Base-by-base conservation (phyloP, 768 basidiomycete species). In the Rhodotorula diobovata region DNA sequence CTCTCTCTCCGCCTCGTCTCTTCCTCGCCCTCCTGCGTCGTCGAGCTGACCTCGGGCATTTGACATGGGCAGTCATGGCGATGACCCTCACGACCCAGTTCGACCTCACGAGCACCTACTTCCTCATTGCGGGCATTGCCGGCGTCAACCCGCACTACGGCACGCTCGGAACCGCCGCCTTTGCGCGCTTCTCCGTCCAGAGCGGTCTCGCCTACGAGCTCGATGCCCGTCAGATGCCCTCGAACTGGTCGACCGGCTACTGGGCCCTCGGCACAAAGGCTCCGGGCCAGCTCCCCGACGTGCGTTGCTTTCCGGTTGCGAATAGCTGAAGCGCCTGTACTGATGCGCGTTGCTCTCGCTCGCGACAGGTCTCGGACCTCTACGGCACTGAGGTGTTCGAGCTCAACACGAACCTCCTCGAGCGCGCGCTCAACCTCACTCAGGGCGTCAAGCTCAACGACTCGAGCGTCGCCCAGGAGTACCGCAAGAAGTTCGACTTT, bases 321-420 rank as follows among this genome's bases (percentile, higher is more conserved):
- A 20, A 35, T n/a, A 30, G 14, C 30, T 2, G 3, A 41, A 15
- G 35, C 1, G 34, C 4, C 37, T 20, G 28, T 10, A 1, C 43
- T 55, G 35, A 43, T 18, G 7, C 39, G 2, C 37, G 6, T 12
- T n/a, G n/a, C n/a, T n/a, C n/a, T n/a, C n/a, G n/a, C n/a, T n/a
- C n/a, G n/a, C 28, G 39, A 25, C 35, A 56, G 61, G 41, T 34
- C 39, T 67, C 70, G 21, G 57, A 64, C 39, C 72, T 81, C 35
- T 83, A 84, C 73, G 83, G 83, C n/a, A 83, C 82, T 32, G 83
- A 83, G 78, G 81, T 83, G n/a, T 83, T 81, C 76, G 82, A 83
- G 77, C 76, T 84, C 68, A 84, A 83, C 77, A 82, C 82, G 41
- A 80, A 79, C 62, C 78, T 84, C 18, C 79, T 81, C 18, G 76